A percentile compares a stretch with the other conserved stretches of the same genome.
Conservation (phyloP, 805 yeast species). For the Candida multigemmis region DNA sequence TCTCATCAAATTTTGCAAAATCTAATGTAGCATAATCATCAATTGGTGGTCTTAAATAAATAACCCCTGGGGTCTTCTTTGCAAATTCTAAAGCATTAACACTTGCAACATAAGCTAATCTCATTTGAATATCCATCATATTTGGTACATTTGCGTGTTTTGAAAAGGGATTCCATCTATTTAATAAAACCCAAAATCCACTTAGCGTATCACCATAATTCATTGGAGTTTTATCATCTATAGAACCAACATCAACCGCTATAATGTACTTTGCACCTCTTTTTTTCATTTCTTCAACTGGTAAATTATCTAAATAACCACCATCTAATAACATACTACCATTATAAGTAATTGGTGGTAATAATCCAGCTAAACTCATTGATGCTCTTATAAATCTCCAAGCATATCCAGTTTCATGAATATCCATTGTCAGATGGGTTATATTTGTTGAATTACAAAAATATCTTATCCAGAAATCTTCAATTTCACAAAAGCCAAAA, state of each 20-base stretch:
- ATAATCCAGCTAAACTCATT: slow-evolving; percentile 89
- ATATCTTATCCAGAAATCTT: slow-evolving; percentile 89
- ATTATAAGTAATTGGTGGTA: slow-evolving; percentile 81
- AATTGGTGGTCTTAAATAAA: slow-evolving; percentile 89
- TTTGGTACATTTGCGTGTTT: slow-evolving; percentile 82
- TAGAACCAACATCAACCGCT: slow-evolving; percentile 95
- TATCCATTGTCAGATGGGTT: slow-evolving; percentile 91
- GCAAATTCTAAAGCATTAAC: slow-evolving; percentile 90
- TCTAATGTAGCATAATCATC: slow-evolving; percentile 88
- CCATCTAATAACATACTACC: slow-evolving; percentile 95
- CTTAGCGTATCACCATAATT: slow-evolving; percentile 86
- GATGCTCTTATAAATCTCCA: slow-evolving; percentile 96
- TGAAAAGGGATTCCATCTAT: slow-evolving; percentile 86
- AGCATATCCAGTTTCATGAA: slow-evolving; percentile 85
- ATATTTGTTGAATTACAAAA: slow-evolving; percentile 91
- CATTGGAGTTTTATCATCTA: slow-evolving; percentile 86
- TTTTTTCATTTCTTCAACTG: slow-evolving; percentile 86
- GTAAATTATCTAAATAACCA: slow-evolving; percentile 89
- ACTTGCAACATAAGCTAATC: slow-evolving; percentile 90
- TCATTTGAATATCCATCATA: slow-evolving; percentile 88
- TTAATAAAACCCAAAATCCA: slow-evolving; percentile 84
- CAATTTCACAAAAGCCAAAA: slow-evolving; percentile 86
- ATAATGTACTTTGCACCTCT: slow-evolving; percentile 80
- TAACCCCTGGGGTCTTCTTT: slow-evolving; percentile 73
- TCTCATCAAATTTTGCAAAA: slow-evolving; percentile 86